Evolutionary conservation across 148 eudicot species (phyloP).

Genomic region (Vaccinium vitisidaea): DNA sequence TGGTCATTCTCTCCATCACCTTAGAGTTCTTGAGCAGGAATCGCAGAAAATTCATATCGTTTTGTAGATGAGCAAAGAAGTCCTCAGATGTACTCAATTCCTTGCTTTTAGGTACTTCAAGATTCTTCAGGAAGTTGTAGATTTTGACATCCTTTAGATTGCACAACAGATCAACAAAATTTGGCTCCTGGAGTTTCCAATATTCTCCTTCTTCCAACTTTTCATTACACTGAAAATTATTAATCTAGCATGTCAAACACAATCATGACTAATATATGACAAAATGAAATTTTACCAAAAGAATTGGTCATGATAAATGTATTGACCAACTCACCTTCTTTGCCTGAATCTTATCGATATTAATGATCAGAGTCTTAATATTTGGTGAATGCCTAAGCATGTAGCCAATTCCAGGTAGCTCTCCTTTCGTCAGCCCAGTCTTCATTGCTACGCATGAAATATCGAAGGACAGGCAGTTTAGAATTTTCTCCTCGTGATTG

Average conservation of each 20-base stretch:
- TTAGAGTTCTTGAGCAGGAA: not conserved
- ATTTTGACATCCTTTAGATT: slow-evolving; percentile 8
- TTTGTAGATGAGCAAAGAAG: not conserved
- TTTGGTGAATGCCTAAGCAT: slow-evolving; percentile 16
- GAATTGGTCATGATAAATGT: not conserved
- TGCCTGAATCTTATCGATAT: not conserved
- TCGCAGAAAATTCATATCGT: not conserved
- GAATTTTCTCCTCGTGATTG: no score
- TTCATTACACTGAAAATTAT: not conserved
- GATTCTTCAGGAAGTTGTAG: not conserved
- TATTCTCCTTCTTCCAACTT: not conserved
- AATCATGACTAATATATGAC: not conserved
- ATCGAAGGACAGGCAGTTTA: not conserved
- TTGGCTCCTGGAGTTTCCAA: slow-evolving; percentile 2
- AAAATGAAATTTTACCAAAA: not conserved
- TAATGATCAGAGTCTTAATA: slow-evolving; percentile 11
- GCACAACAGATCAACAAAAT: not conserved
- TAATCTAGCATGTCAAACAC: not conserved
- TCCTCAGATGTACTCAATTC: not conserved
- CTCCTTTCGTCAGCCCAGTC: slow-evolving; percentile 8
- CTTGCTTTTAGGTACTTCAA: not conserved
- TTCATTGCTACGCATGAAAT: not conserved
- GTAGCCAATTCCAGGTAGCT: slow-evolving; percentile 17
- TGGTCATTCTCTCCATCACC: slow-evolving; percentile 13
- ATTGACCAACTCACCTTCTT: not conserved